phyloP scores from a whole-genome alignment of 1,139 yeast genomes.

The Debaryomyces nepalensis region DNA sequence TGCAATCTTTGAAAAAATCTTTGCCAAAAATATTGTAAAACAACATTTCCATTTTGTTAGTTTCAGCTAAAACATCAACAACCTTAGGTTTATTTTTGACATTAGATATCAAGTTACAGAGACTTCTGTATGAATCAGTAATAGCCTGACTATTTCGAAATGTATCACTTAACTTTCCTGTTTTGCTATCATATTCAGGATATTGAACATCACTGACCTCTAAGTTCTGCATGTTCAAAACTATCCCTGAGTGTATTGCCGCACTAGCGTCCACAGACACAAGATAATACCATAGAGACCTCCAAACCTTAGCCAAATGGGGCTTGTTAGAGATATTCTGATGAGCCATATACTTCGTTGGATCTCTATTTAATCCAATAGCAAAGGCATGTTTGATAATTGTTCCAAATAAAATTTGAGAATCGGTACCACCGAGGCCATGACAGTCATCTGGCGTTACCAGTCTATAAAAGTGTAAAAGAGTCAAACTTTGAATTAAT shows the following conservation, averaged over 20 bases:
- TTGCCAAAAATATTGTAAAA: conserved; percentile 47
- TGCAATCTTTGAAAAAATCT: conserved; percentile 47
- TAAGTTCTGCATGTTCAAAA: conserved; percentile 31
- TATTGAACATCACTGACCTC: conserved; percentile 40
- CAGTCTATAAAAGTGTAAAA: conserved; percentile 41
- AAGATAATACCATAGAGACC: conserved; percentile 44
- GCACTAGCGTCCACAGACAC: conserved; percentile 35
- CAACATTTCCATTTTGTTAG: conserved; percentile 43
- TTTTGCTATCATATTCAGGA: conserved; percentile 26
- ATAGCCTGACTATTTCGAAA: conserved; percentile 24
- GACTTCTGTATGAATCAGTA: conserved; percentile 34
- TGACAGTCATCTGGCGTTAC: conserved; percentile 50
- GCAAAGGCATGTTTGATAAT: conserved; percentile 46
- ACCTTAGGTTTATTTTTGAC: conserved; percentile 39
- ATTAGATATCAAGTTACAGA: conserved; percentile 36
- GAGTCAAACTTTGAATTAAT: conserved; percentile 37
- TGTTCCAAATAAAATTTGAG: conserved; percentile 44
- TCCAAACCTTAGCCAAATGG: conserved; percentile 38
- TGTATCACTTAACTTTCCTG: conserved; percentile 25
- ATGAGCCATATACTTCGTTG: conserved; percentile 37
- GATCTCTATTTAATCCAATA: conserved; percentile 51
- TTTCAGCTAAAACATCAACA: conserved; percentile 41
- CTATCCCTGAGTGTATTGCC: conserved; percentile 42
- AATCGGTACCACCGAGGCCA: conserved; percentile 50
- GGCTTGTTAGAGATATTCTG: conserved; percentile 36